A percentile compares a stretch with the other conserved stretches of the same genome.
Evolutionary conservation across 768 basidiomycete genomes (phyloP).

Genomic region (Rubroboletus satanas): DNA sequence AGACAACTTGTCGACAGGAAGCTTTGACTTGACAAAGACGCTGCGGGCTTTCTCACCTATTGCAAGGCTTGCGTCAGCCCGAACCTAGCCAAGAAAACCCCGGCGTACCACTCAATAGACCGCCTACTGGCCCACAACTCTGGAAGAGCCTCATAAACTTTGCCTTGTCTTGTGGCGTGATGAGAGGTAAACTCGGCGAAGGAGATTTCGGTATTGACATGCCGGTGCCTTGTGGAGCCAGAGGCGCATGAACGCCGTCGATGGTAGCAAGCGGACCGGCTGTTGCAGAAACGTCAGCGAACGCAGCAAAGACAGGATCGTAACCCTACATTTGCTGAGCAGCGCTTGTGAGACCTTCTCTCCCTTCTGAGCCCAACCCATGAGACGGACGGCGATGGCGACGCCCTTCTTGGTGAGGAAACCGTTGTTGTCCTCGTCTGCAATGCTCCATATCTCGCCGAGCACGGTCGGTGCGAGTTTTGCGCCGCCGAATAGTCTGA

Average conservation of each 20-base stretch:
- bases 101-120: constrained; percentile 68
- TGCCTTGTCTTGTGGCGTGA: constrained; percentile 75
- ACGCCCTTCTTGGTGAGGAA: constrained; percentile 87
- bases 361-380: constrained; percentile 90
- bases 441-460: constrained; percentile 91
- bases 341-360: constrained; percentile 61
- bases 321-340: constrained; percentile 63
- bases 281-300: constrained; percentile 33
- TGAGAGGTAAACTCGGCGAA: constrained; percentile 52
- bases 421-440: constrained; percentile 92
- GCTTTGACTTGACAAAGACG: constrained; percentile 87
- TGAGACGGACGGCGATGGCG: constrained; percentile 82
- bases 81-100: not conserved
- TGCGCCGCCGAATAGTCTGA: constrained; percentile 80
- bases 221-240: constrained; percentile 55
- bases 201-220: constrained; percentile 62
- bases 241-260: constrained; percentile 53
- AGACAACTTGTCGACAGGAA: constrained; percentile 80
- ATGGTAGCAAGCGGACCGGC: constrained; percentile 84
- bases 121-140: constrained; percentile 65
- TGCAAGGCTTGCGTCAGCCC: not conserved
- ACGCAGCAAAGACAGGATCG: not conserved
- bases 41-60: constrained; percentile 81
- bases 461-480: constrained; percentile 73
- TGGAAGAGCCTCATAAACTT: constrained; percentile 83